Evolutionary conservation across 805 yeast genomes (phyloP).

Genomic region (Phaffomyces thermotolerans): DNA sequence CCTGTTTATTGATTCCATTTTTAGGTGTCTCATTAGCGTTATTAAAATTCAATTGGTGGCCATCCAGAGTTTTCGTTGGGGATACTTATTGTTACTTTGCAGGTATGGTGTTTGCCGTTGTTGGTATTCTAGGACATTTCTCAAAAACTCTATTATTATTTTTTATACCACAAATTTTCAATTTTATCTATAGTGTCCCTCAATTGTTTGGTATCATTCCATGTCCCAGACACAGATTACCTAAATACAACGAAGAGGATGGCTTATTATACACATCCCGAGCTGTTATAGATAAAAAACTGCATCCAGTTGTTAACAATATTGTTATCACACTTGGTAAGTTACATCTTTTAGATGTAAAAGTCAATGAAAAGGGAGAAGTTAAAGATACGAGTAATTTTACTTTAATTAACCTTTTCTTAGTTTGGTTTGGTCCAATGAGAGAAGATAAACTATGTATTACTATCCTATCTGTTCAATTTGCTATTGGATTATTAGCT

Average conservation of each 20-base stretch:
- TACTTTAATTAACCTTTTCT: constrained; percentile 76
- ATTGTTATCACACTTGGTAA: constrained; percentile 41
- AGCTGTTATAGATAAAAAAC: constrained; percentile 34
- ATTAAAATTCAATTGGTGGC: constrained; percentile 78
- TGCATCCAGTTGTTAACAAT: constrained; percentile 26
- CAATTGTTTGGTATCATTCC: constrained; percentile 82
- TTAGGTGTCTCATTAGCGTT: constrained; percentile 77
- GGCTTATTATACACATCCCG: constrained; percentile 72
- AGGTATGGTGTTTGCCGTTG: constrained; percentile 98
- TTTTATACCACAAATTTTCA: constrained; percentile 85
- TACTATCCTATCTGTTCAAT: constrained; percentile 54
- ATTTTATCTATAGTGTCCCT: constrained; percentile 86
- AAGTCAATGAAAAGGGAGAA: constrained; percentile 27
- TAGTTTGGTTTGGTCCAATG: constrained; percentile 87
- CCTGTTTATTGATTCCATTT: constrained; percentile 76
- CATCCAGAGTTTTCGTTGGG: constrained; percentile 92
- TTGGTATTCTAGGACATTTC: constrained; percentile 93
- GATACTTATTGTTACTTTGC: constrained; percentile 97
- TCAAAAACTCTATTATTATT: constrained; percentile 85
- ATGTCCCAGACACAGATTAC: constrained; percentile 94
- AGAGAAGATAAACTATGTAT: constrained; percentile 73
- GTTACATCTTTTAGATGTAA: constrained; percentile 40
- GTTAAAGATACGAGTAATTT: constrained; percentile 41
- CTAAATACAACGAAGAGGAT: constrained; percentile 59
- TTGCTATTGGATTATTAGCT: constrained; percentile 57